Evolutionary conservation across 495 filamentous ascomycete species (phyloP), one percentile per base, ranked within the genome.

Genomic region (Xylona heveae): DNA sequence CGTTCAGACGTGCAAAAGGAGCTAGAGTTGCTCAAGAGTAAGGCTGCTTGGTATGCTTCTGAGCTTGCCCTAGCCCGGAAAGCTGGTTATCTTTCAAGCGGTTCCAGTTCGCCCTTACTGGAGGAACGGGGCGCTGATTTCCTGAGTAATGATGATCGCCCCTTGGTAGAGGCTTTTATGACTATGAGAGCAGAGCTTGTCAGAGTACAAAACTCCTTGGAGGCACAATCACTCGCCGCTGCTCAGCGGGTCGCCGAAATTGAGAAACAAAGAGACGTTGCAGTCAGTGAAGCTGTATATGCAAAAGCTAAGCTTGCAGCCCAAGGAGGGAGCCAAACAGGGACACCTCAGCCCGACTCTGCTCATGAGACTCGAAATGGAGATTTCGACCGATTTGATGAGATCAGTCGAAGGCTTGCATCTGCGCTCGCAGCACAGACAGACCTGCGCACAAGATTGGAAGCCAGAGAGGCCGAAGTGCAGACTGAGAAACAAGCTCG

Each of bases 31-130:
- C 59, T 72, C 6, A 80, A 76, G 46, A 79, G 72, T 41, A 71
- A 75, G 16, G 95, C 92, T 49, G 83, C 85, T 1, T 99, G 88
- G 88, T 94, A 88, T 52, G 82, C 82, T 5, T 92, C 85, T 2
- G 88, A 99, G 50, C 55, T 99, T 19, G 79, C 88, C 10, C 52
- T 95, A 34, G 88, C 88, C 3, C 68, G 74, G 28, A 84, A 90
- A 51, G 71, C 77, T 6, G 88, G 88, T 5, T 95, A 94, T 45
- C 61, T 66, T 6, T 69, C 78, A 9, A 81, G 69, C 41, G 49
- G 73, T 1, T 71, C 78, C 8, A 64, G 70, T 28, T 80, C 62
- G 43, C 74, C 81, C 16, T 61, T 68, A 1, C 56, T 93, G 25
- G 84, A 95, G 37, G 71, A 78, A 35, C 67, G 72, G 30, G 64